These are phyloP conservation scores for Huiozyma naganishii DNA, from an alignment of 805 yeast species.

Conservation along the genomic window DNA sequence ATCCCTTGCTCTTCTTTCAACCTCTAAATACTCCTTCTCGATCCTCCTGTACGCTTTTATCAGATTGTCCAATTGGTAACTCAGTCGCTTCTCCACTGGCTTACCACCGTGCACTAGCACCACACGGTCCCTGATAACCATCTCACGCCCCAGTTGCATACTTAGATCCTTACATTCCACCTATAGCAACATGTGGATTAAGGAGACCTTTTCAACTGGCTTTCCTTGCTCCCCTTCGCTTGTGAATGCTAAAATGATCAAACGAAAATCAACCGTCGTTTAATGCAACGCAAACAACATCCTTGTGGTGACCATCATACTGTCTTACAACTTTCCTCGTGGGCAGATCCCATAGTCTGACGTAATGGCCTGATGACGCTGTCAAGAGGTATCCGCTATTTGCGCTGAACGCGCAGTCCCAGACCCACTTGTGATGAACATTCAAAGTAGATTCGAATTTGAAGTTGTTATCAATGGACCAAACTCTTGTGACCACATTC, in stretches of 20 bases:
- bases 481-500: slow-evolving; percentile 29
- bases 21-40: slow-evolving; percentile 38
- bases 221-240: too few species aligned
- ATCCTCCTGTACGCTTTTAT: slow-evolving; percentile 61
- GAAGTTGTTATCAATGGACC: slow-evolving; percentile 77
- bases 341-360: slow-evolving; percentile 87
- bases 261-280: slow-evolving; percentile 57
- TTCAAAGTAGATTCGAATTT: slow-evolving; percentile 77
- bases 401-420: slow-evolving; percentile 99
- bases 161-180: slow-evolving; percentile 2
- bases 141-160: slow-evolving; percentile 31
- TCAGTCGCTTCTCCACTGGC: slow-evolving; percentile 77
- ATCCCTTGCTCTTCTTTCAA: slow-evolving; percentile 28
- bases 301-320: slow-evolving; percentile 93
- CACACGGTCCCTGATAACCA: slow-evolving; percentile 67
- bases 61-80: slow-evolving; percentile 84
- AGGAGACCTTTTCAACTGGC: too few species aligned
- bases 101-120: slow-evolving; percentile 83
- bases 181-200: too few species aligned
- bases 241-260: too few species aligned
- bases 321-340: slow-evolving; percentile 92
- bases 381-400: slow-evolving; percentile 95
- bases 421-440: slow-evolving; percentile 97
- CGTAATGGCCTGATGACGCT: slow-evolving; percentile 94
- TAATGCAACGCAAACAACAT: slow-evolving; percentile 89